Percentiles rank a stretch among this genome's conserved stretches.
phyloP scores from a whole-genome alignment of 345 rosid genomes.

The Heritiera fomes region DNA sequence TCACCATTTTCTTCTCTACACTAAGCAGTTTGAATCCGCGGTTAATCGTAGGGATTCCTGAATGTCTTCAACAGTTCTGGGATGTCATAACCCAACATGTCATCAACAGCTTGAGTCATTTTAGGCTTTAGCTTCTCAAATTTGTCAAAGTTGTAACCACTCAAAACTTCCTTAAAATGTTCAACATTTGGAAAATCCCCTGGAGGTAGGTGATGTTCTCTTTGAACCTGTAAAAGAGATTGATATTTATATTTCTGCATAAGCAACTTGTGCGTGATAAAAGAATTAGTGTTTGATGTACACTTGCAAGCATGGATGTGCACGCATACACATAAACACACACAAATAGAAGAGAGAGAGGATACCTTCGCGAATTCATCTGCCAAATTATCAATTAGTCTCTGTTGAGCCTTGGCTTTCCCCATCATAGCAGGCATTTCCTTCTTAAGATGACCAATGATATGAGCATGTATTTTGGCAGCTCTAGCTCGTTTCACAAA shows the following conservation, averaged over 20 bases:
- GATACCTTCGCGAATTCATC: slow-evolving; percentile 76
- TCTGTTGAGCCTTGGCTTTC: slow-evolving; percentile 87
- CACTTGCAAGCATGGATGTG: background rate
- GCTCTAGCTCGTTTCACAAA: slow-evolving; percentile 97
- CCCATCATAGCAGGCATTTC: slow-evolving; percentile 97
- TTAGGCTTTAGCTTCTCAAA: slow-evolving; percentile 91
- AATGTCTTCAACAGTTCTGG: slow-evolving; percentile 81
- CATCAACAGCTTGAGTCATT: slow-evolving; percentile 86
- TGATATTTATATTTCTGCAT: background rate
- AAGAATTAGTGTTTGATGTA: background rate
- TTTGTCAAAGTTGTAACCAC: slow-evolving; percentile 77
- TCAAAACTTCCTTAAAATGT: slow-evolving; percentile 69
- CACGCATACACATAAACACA: background rate
- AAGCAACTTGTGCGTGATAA: background rate
- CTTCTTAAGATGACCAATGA: slow-evolving; percentile 83
- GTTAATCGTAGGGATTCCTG: slow-evolving; percentile 73
- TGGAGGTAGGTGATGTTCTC: slow-evolving; percentile 79
- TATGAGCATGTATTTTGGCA: slow-evolving; percentile 88
- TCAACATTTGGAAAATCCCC: slow-evolving; percentile 92
- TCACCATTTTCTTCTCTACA: background rate
- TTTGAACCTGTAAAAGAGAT: slow-evolving; percentile 62
- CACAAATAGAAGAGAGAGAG: background rate
- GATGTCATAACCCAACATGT: slow-evolving; percentile 91
- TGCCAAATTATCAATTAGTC: slow-evolving; percentile 71
- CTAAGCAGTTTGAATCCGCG: background rate